These are phyloP conservation scores for Lasiosphaeria miniovina DNA, from an alignment of 495 filamentous ascomycete genomes.

Conservation along the genomic window DNA sequence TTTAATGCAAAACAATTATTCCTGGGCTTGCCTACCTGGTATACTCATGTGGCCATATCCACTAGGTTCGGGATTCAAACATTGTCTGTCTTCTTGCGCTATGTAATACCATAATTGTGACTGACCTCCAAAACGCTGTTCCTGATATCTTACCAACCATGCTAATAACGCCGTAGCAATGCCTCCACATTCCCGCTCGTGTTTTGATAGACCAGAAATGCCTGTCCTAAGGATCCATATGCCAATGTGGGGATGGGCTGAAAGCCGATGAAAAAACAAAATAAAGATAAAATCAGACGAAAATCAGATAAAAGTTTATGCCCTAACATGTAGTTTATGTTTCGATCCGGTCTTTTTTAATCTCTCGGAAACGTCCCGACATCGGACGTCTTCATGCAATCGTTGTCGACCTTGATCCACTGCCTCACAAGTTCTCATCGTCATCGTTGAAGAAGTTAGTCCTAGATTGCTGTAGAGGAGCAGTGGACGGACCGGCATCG, in stretches of 20 bases:
- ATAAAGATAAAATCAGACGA: too few relatives aligned
- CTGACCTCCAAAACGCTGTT: neutral
- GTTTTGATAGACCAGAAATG: constrained; percentile 16
- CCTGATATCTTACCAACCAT: constrained; percentile 14
- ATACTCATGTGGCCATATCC: too few relatives aligned
- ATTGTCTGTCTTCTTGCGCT: neutral
- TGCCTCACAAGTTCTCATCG: constrained; percentile 24
- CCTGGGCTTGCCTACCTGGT: too few relatives aligned
- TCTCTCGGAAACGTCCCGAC: neutral
- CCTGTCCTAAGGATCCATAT: constrained; percentile 16
- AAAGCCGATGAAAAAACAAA: too few relatives aligned
- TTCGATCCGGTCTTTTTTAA: too few relatives aligned
- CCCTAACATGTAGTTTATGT: too few relatives aligned
- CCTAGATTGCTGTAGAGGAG: constrained; percentile 35
- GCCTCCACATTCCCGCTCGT: constrained; percentile 8
- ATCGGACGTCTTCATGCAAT: neutral
- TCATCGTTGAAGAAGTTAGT: constrained; percentile 49
- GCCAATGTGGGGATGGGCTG: constrained; percentile 3
- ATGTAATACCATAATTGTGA: too few relatives aligned
- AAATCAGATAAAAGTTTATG: too few relatives aligned
- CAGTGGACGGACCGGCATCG: constrained; percentile 46
- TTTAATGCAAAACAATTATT: too few relatives aligned
- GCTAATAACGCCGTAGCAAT: constrained; percentile 31
- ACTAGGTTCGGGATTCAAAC: too few relatives aligned
- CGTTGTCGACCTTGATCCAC: neutral